A percentile compares a stretch with the other conserved stretches of the same genome.
These are phyloP conservation scores for Coemansia umbellata DNA, from an alignment of 192 early-diverging fungal genomes.

Conservation along the genomic window DNA sequence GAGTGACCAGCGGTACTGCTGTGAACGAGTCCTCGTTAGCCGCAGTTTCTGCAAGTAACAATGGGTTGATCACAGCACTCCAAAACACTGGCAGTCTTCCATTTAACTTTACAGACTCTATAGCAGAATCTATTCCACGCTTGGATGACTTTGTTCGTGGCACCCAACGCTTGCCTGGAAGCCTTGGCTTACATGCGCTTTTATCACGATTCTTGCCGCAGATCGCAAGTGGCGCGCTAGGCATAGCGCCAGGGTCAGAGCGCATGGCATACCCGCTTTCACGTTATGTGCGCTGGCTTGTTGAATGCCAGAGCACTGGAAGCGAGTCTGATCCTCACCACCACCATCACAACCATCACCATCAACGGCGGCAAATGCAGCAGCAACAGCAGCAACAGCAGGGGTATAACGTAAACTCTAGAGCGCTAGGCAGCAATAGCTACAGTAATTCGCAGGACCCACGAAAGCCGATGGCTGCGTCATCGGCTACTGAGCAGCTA, in stretches of 20 bases:
- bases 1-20: not conserved
- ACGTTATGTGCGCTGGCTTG: slow-evolving; percentile 31
- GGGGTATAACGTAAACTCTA: too few relatives aligned
- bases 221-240: slow-evolving; percentile 15
- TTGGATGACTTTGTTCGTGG: slow-evolving; percentile 30
- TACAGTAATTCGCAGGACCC: not conserved
- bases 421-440: not conserved
- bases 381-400: not conserved
- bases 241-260: slow-evolving; percentile 25
- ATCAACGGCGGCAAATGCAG: too few relatives aligned
- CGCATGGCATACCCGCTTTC: slow-evolving; percentile 41
- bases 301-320: slow-evolving; percentile 6
- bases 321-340: slow-evolving; percentile 16
- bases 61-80: not conserved
- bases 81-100: slow-evolving; percentile 19
- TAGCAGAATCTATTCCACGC: slow-evolving; percentile 40
- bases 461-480: not conserved
- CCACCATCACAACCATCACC: not conserved
- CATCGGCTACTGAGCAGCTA: slow-evolving; percentile 3
- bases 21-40: not conserved
- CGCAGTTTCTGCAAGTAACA: not conserved
- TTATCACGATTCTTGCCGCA: slow-evolving; percentile 44
- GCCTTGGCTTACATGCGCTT: slow-evolving; percentile 36
- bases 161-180: slow-evolving; percentile 29
- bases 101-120: slow-evolving; percentile 26